phyloP scores from a whole-genome alignment of 2,329 filamentous ascomycete genomes.

The Sporothrix phasma region DNA sequence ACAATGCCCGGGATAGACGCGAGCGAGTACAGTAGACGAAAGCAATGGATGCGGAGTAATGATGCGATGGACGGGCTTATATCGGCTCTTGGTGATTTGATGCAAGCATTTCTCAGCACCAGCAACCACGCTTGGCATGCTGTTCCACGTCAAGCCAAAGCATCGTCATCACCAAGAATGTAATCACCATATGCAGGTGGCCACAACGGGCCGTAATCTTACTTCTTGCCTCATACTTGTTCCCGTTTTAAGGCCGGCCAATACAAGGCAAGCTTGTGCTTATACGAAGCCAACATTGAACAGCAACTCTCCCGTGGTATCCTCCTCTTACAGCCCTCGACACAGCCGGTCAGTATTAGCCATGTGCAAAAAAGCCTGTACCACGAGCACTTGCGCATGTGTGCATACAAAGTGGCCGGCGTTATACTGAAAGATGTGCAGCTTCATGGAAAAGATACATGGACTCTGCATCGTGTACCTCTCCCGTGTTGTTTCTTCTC shows the following conservation, averaged over 20 bases:
- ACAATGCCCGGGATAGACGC: background rate
- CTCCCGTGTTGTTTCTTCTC: no score
- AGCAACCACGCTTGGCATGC: no score
- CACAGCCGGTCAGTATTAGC: background rate
- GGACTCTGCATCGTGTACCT: no score
- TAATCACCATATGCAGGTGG: background rate
- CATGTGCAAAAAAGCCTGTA: background rate
- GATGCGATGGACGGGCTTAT: no score
- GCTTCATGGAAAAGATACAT: background rate
- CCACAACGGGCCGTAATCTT: background rate
- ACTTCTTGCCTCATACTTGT: background rate
- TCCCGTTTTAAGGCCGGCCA: background rate
- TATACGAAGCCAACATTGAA: background rate
- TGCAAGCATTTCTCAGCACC: no score
- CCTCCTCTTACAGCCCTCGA: background rate
- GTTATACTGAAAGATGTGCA: background rate
- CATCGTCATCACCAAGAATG: no score
- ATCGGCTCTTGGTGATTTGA: no score
- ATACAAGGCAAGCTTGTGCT: background rate
- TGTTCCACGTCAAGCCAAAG: no score
- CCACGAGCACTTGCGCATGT: background rate
- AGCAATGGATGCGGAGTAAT: no score
- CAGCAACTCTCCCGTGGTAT: background rate
- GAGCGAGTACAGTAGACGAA: background rate
- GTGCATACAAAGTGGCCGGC: background rate